Conservation (phyloP, 1,139 yeast genomes). For the Pichia sp. region DNA sequence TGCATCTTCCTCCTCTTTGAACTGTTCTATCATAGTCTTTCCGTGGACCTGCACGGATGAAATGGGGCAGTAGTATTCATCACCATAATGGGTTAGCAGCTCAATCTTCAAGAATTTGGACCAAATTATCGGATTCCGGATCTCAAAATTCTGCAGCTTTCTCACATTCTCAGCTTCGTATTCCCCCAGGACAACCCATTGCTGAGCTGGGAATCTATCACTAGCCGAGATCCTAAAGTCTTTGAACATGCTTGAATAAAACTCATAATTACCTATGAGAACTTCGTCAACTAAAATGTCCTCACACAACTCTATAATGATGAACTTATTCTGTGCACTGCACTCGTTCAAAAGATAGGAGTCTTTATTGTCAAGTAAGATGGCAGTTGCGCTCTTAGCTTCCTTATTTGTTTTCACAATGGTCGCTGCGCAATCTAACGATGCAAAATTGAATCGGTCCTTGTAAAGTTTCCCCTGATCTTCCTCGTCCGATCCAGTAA, state of each 20-base stretch:
- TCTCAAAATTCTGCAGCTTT: constrained; percentile 61
- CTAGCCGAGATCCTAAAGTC: constrained; percentile 63
- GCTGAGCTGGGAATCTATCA: constrained; percentile 63
- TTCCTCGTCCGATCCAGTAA: constrained; percentile 10
- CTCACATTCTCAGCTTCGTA: constrained; percentile 70
- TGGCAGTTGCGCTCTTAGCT: constrained; percentile 74
- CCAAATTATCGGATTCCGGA: constrained; percentile 81
- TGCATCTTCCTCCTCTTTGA: constrained; percentile 34
- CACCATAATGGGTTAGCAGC: constrained; percentile 71
- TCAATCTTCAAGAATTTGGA: constrained; percentile 77
- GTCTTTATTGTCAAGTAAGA: constrained; percentile 78
- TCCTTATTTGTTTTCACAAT: constrained; percentile 75
- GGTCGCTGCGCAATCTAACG: constrained; percentile 91
- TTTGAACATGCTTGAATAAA: constrained; percentile 80
- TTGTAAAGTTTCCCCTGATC: constrained; percentile 55
- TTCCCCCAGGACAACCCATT: constrained; percentile 71
- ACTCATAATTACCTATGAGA: constrained; percentile 79
- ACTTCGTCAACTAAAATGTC: constrained; percentile 80
- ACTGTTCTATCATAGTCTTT: constrained; percentile 93
- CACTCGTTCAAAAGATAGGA: constrained; percentile 79
- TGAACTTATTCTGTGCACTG: constrained; percentile 58
- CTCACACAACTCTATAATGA: constrained; percentile 81
- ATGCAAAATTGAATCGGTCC: constrained; percentile 82
- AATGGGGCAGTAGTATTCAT: constrained; percentile 86
- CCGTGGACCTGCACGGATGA: constrained; percentile 84